These are phyloP conservation scores for Tricholoma sp. DNA, from an alignment of 768 basidiomycete genomes.

Conservation along the genomic window DNA sequence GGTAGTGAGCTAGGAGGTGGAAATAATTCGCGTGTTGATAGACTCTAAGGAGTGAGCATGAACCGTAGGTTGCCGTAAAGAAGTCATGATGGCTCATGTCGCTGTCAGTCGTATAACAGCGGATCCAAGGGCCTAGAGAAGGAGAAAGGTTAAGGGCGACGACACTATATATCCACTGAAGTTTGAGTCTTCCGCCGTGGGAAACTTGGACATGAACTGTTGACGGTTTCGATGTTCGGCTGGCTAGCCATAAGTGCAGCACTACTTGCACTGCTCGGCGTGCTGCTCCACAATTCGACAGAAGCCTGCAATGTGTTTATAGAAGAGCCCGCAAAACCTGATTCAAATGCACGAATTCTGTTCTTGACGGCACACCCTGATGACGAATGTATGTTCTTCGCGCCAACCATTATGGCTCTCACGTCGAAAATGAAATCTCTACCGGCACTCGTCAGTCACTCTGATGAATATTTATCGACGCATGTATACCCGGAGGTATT, in stretches of 20 bases:
- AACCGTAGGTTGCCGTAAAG: too few relatives aligned
- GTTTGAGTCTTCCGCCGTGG: too few relatives aligned
- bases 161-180: too few relatives aligned
- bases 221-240: not conserved
- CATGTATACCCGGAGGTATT: conserved; percentile 28
- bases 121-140: too few relatives aligned
- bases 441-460: conserved; percentile 7
- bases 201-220: too few relatives aligned
- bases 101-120: too few relatives aligned
- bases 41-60: too few relatives aligned
- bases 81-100: too few relatives aligned
- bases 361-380: conserved; percentile 92
- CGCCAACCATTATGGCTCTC: conserved; percentile 70
- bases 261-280: conserved; percentile 24
- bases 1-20: too few relatives aligned
- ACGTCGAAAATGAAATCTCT: not conserved
- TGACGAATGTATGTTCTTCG: conserved; percentile 94
- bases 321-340: not conserved
- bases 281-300: conserved; percentile 26
- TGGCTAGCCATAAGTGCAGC: not conserved
- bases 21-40: too few relatives aligned
- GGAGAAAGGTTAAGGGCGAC: too few relatives aligned
- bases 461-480: not conserved
- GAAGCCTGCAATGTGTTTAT: conserved; percentile 19
- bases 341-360: conserved; percentile 33